Evolutionary conservation across 371 early-diverging fungal genomes (phyloP), one percentile per base, ranked within the genome.

Genomic region (Mucor plumbeus): DNA sequence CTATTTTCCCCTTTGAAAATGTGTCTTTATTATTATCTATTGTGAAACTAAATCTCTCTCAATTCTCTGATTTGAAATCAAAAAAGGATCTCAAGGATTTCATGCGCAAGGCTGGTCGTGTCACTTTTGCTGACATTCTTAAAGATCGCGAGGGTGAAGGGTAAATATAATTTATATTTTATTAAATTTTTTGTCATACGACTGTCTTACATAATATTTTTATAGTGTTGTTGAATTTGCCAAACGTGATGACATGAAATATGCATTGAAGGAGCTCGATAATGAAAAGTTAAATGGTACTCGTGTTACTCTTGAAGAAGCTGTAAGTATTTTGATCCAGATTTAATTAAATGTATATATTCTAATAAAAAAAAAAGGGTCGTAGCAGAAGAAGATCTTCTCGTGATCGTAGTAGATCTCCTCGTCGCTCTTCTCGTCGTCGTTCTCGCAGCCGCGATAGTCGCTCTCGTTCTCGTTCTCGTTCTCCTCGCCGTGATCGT

Each of bases 61-160:
- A 21, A 21, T 14, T 54, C 39, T 53, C 57, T 56, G 34, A 59
- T 59, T 59, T 40, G 40, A 59, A n/a, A 59, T 53, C 35, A 64
- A 31, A 61, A 26, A 62, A 97, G 96, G 96, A 94, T 83, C 85
- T 97, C 80, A 97, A 97, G 83, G 96, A 96, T 78, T 87, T 93
- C 69, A 91, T 95, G 85, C 91, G 94, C 61, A 91, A 91, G 70
- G 96, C 94, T 41, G 96, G 96, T 54, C 94, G 94, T 75, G 96
- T 97, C 17, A 86, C 90, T 39, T 97, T 93, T 84, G 90, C 97
- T 31, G 95, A 96, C 75, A 88, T 93, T 59, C 92, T 90, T 75
- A 89, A 88, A 76, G 86, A 88, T 68, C 84, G 90, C 50, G 88
- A 90, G 47, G 94, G 93, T 31, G 90, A 92, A 77, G 97, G 97